Conservation (phyloP, 306 rosid species). For the Castanospermum australe region DNA sequence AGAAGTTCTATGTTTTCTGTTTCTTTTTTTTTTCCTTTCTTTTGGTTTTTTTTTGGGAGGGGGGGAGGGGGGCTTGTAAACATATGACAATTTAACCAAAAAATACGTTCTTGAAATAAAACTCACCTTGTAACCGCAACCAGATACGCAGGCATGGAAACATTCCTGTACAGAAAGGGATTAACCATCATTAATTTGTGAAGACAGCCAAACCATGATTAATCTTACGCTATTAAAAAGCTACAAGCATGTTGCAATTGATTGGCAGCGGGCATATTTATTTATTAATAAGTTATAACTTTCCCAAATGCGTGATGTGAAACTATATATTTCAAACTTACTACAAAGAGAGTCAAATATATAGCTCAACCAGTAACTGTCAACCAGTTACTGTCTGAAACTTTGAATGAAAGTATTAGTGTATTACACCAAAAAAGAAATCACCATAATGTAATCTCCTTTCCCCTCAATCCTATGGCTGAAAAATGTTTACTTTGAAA, state of each 20-base stretch:
- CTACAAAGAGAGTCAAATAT: background rate
- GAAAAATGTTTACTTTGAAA: background rate
- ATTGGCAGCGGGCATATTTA: background rate
- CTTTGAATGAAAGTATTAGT: background rate
- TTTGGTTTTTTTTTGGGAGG: background rate
- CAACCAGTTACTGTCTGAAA: too few species aligned
- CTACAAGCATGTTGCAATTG: background rate
- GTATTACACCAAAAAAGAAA: background rate
- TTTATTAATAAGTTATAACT: background rate
- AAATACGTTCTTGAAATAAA: background rate
- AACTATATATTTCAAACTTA: background rate
- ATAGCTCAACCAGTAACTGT: background rate
- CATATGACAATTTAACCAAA: background rate
- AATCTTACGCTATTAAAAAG: background rate
- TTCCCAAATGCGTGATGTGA: background rate
- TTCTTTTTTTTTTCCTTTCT: background rate
- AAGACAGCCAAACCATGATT: background rate
- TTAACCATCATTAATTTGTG: constrained; percentile 16
- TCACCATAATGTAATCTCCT: background rate
- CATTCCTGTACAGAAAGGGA: constrained; percentile 48
- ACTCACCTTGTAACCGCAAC: constrained; percentile 79
- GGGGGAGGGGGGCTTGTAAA: background rate
- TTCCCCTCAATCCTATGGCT: background rate
- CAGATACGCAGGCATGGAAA: constrained; percentile 69
- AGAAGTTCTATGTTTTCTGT: too few species aligned